These are phyloP conservation scores for Carpinus fangiana DNA, from an alignment of 306 rosid species.

Conservation along the genomic window DNA sequence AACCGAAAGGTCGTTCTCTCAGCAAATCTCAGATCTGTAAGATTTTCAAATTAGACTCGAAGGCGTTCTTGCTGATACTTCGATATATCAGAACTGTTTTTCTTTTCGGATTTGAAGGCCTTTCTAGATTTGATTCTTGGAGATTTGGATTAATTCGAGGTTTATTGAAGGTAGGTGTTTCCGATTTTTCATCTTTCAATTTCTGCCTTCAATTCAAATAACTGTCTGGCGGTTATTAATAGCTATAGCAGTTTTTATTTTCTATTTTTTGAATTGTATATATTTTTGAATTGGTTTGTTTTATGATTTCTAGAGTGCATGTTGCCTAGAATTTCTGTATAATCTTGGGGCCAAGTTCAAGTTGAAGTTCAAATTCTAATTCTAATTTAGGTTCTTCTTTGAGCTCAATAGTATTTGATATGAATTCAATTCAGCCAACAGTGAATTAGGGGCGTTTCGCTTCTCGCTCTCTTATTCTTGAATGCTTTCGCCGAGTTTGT, in stretches of 20 bases:
- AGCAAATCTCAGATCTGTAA: conserved; percentile 55
- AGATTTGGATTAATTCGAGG: conserved; percentile 10
- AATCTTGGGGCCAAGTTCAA: not conserved
- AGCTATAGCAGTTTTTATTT: conserved; percentile 10
- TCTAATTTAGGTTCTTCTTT: conserved; percentile 12
- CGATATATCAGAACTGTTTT: conserved; percentile 12
- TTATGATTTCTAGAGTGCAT: conserved; percentile 6
- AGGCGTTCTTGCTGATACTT: not conserved
- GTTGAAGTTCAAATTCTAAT: not conserved
- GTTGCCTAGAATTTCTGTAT: conserved; percentile 1
- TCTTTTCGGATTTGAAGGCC: conserved; percentile 18
- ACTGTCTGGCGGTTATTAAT: conserved; percentile 28
- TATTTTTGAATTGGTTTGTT: not conserved
- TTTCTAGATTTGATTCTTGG: conserved; percentile 20
- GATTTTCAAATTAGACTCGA: conserved; percentile 27
- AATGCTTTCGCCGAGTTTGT: conserved; percentile 49
- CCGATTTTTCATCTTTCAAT: not conserved
- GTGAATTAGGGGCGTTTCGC: not conserved
- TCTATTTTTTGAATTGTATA: not conserved
- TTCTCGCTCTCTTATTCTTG: conserved; percentile 27
- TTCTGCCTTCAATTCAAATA: conserved; percentile 9
- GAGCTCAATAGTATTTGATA: conserved; percentile 16
- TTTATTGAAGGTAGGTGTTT: conserved; percentile 32
- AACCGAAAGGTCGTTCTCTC: conserved; percentile 22
- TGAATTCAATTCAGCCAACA: conserved; percentile 9